Evolutionary conservation across 768 basidiomycete species (phyloP).

Genomic region (Cystobasidium onofrii): DNA sequence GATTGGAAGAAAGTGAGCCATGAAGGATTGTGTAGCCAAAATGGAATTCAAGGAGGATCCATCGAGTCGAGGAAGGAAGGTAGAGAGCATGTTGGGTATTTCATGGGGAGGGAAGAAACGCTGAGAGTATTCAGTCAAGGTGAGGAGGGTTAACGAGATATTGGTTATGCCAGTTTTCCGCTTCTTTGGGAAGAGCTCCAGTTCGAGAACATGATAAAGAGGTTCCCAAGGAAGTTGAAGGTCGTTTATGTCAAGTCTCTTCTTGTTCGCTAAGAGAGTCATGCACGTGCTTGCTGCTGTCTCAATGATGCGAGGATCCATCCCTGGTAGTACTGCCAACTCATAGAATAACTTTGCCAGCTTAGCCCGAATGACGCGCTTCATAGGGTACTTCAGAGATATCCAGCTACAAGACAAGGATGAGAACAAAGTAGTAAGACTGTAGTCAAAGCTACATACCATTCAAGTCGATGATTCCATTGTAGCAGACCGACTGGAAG

Average conservation of each 20-base stretch:
- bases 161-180: constrained; percentile 47
- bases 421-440: constrained; percentile 36
- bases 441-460: constrained; percentile 35
- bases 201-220: constrained; percentile 60
- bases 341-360: constrained; percentile 73
- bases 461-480: constrained; percentile 43
- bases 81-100: constrained; percentile 77
- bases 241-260: constrained; percentile 67
- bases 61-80: constrained; percentile 69
- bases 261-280: constrained; percentile 51
- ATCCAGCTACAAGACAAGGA: constrained; percentile 55
- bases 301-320: constrained; percentile 62
- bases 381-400: constrained; percentile 78
- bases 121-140: constrained; percentile 51
- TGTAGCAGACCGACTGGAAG: constrained; percentile 55
- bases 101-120: constrained; percentile 84
- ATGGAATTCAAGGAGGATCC: constrained; percentile 63
- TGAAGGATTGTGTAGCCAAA: constrained; percentile 71
- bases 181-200: constrained; percentile 63
- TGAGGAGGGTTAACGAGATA: constrained; percentile 46
- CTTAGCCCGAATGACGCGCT: constrained; percentile 64
- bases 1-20: constrained; percentile 75
- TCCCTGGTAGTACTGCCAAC: constrained; percentile 59
- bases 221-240: constrained; percentile 75
- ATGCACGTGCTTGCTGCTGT: constrained; percentile 58